Conservation (phyloP, 2,329 filamentous ascomycete genomes). For the Aspergillus sp. region DNA sequence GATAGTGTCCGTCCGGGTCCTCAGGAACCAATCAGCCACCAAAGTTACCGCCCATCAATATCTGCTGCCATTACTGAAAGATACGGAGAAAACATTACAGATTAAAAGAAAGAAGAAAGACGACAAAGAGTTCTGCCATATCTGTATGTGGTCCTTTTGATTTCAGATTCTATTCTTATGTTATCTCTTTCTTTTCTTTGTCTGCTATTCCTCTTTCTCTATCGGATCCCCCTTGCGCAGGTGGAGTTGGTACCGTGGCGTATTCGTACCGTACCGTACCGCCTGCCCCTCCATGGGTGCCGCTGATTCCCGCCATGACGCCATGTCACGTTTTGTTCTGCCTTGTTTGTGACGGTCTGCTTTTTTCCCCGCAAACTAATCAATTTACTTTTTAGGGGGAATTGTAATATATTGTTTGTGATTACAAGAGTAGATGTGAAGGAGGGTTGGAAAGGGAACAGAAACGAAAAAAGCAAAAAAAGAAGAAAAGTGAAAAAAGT, state of each 20-base stretch:
- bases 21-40: not conserved
- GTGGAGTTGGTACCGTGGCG: not conserved
- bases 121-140: no score
- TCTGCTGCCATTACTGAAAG: no score
- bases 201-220: not conserved
- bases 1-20: not conserved
- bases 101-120: no score
- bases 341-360: not conserved
- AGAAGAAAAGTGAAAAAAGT: not conserved
- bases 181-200: not conserved
- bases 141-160: no score
- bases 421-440: not conserved
- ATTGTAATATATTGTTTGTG: not conserved
- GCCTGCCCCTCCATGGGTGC: not conserved
- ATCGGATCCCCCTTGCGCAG: no score
- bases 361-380: not conserved
- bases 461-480: not conserved
- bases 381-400: not conserved
- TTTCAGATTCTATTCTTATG: not conserved
- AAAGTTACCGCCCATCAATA: not conserved
- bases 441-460: not conserved
- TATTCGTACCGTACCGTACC: not conserved
- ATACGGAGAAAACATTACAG: no score
- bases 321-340: not conserved
- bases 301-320: not conserved